Evolutionary conservation across 352 stramenopile species (phyloP).

Genomic region (Phytophthora ohioensis): DNA sequence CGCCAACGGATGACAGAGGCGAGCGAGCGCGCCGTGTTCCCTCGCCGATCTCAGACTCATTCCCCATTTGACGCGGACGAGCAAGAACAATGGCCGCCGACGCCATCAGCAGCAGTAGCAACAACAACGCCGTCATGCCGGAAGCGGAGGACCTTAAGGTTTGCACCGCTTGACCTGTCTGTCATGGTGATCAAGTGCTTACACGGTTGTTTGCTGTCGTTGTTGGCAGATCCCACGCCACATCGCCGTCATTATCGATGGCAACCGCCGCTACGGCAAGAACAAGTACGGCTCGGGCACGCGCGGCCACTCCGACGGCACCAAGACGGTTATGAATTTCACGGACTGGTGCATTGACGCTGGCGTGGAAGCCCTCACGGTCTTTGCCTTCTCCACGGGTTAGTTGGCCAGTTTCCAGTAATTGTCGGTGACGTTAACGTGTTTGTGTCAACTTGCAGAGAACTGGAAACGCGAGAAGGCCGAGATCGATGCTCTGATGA

Average conservation of each 20-base stretch:
- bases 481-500: slow-evolving; percentile 94
- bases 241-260: slow-evolving; percentile 97
- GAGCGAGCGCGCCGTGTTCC: not conserved
- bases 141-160: slow-evolving; percentile 42
- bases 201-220: slow-evolving; percentile 3
- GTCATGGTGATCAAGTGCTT: slow-evolving; percentile 12
- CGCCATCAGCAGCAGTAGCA: slow-evolving; percentile 21
- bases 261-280: slow-evolving; percentile 95
- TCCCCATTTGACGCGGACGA: slow-evolving; percentile 26
- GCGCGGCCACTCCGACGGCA: slow-evolving; percentile 94
- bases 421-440: slow-evolving; percentile 16
- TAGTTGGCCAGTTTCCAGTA: slow-evolving; percentile 4
- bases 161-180: slow-evolving; percentile 4
- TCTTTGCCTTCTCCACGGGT: slow-evolving; percentile 96
- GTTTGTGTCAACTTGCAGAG: slow-evolving; percentile 56
- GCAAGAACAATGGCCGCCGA: slow-evolving; percentile 29
- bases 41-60: slow-evolving; percentile 23
- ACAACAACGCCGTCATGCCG: slow-evolving; percentile 10
- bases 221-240: slow-evolving; percentile 79
- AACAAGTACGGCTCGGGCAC: slow-evolving; percentile 79
- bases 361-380: slow-evolving; percentile 90
- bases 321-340: slow-evolving; percentile 96
- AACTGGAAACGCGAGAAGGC: slow-evolving; percentile 93
- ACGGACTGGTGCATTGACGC: slow-evolving; percentile 96
- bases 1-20: slow-evolving; percentile 9